Evolutionary conservation across 805 yeast species (phyloP).

Genomic region (Cyberlindnera americana): DNA sequence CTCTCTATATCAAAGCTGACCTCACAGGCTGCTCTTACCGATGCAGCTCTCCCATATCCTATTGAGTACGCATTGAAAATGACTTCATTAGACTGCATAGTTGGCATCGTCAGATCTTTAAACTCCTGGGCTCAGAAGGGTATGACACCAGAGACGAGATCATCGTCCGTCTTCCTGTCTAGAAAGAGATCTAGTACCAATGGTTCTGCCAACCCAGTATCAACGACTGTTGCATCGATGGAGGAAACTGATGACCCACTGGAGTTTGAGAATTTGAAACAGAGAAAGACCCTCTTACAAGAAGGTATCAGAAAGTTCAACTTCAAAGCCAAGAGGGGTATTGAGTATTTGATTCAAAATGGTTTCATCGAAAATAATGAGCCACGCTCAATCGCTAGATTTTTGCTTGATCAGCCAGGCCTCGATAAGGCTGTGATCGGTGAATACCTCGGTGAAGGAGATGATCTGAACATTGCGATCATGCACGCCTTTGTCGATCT

Average conservation of each 20-base stretch:
- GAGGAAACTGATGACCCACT: slow-evolving; percentile 64
- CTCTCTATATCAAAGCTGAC: slow-evolving; percentile 66
- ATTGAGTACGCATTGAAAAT: slow-evolving; percentile 81
- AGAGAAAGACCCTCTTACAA: slow-evolving; percentile 73
- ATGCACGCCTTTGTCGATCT: slow-evolving; percentile 93
- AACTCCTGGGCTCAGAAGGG: slow-evolving; percentile 84
- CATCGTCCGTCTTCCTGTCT: slow-evolving; percentile 14
- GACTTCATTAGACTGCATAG: slow-evolving; percentile 74
- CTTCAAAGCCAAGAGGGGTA: slow-evolving; percentile 79
- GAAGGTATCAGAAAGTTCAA: slow-evolving; percentile 81
- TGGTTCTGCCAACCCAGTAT: slow-evolving; percentile 19
- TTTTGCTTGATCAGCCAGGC: slow-evolving; percentile 69
- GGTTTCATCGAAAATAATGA: slow-evolving; percentile 60
- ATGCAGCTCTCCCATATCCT: slow-evolving; percentile 51
- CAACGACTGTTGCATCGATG: slow-evolving; percentile 10
- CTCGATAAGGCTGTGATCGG: slow-evolving; percentile 84
- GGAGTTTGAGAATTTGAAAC: slow-evolving; percentile 82
- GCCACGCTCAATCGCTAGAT: slow-evolving; percentile 69
- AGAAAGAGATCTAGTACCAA: slow-evolving; percentile 29
- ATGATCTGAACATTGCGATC: slow-evolving; percentile 66
- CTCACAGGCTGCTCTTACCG: slow-evolving; percentile 48
- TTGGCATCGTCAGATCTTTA: slow-evolving; percentile 76
- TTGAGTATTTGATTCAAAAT: slow-evolving; percentile 54
- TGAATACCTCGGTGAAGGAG: slow-evolving; percentile 89
- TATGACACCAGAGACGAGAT: slow-evolving; percentile 30